Evolutionary conservation across 495 filamentous ascomycete genomes (phyloP), one percentile per base, ranked within the genome.

Genomic region (Articulospora tetracladia): DNA sequence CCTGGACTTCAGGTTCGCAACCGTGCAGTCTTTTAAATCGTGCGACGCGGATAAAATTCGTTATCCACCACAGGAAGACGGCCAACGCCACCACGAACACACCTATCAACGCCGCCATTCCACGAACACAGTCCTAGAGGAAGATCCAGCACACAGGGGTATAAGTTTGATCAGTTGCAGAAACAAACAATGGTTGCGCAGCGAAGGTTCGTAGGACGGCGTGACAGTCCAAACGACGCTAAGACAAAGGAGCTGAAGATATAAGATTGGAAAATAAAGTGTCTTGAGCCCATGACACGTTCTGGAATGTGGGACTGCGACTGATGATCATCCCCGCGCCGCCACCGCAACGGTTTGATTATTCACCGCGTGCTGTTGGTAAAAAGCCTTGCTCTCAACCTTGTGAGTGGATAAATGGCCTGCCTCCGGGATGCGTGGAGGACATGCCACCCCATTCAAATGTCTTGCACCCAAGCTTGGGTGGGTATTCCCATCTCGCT

Each of bases 1-100:
- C 8, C 20, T 30, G 41, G 19, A 10, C 12, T 17, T 27, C 49
- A 3, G 66, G 56, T 54, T 65, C 50, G 47, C 66, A 68, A 28
- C 62, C 55, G 60, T 65, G 54, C 24, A 59, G 23, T 34, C 51
- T 59, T 30, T 53, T 60, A 53, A 62, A 62, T 13, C 53, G 32
- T 13, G 48, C 30, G 30, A 53, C 20, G 8, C 50, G 57, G 49
- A 60, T 54, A 27, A 34, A 28, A 13, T 52, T 13, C 3, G 20
- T 44, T 10, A 52, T 58, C 25, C 50, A 32, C 46, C 36, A 41
- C 1, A 52, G 19, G 2, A 58, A 1, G 1, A 58, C 17, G 15
- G 47, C 20, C 17, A 28, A 6, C 25, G 34, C 22, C 15, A 39
- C 36, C 17, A 41, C 34, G 17, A 56, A 19, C n/a, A 46, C 19